phyloP scores from a whole-genome alignment of 2,329 filamentous ascomycete species.

The Geosmithia putterillii region DNA sequence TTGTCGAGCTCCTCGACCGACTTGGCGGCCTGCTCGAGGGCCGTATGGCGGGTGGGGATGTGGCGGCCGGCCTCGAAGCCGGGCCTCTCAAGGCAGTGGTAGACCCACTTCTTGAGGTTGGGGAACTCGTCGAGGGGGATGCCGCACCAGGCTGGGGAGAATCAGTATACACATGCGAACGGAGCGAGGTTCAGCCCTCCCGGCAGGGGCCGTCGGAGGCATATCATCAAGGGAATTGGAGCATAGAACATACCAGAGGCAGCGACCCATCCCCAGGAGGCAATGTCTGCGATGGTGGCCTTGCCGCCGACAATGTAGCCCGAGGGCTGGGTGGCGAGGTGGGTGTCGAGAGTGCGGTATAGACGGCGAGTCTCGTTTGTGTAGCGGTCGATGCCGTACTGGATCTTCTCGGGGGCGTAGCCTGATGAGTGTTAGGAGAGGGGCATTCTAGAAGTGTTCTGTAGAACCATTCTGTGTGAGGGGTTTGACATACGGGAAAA shows the following conservation, averaged over 20 bases:
- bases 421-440: no score
- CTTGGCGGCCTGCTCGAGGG: conserved; percentile 32
- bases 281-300: conserved; percentile 66
- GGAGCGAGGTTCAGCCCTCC: no score
- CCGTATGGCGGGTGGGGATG: conserved; percentile 53
- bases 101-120: conserved; percentile 63
- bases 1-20: conserved; percentile 43
- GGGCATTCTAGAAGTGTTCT: background rate
- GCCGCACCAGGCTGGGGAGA: conserved; percentile 24
- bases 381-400: conserved; percentile 75
- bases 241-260: conserved; percentile 23
- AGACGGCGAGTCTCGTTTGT: conserved; percentile 72
- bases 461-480: background rate
- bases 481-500: conserved; percentile 44
- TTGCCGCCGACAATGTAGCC: conserved; percentile 56
- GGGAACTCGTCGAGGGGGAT: conserved; percentile 64
- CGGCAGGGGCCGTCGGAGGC: no score
- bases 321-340: conserved; percentile 45
- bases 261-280: conserved; percentile 69
- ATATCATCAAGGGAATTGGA: background rate
- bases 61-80: conserved; percentile 66
- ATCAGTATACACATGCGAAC: no score
- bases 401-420: conserved; percentile 72
- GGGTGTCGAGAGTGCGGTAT: conserved; percentile 64
- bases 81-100: conserved; percentile 54